A percentile compares a stretch with the other conserved stretches of the same genome.
These are phyloP conservation scores for Kluyveromyces dobzhanskii DNA, from an alignment of 805 yeast species.

Conservation along the genomic window DNA sequence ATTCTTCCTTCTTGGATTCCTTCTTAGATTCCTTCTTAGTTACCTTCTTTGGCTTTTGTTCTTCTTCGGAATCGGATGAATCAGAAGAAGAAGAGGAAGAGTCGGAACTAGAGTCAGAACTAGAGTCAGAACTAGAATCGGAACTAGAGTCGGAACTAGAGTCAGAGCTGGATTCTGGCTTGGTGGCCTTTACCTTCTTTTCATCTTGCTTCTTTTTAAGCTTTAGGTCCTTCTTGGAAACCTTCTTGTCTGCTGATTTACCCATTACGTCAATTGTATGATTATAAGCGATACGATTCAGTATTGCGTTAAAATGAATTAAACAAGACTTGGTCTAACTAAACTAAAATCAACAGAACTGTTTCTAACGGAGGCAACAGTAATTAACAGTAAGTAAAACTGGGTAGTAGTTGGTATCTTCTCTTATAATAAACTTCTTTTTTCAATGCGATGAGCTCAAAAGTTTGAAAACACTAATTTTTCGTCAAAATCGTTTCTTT, in stretches of 20 bases:
- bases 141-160: constrained; percentile 11
- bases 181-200: constrained; percentile 15
- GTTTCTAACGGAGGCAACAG: too few species aligned
- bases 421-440: too few species aligned
- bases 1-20: constrained; percentile 7
- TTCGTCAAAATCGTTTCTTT: too few species aligned
- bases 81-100: constrained; percentile 14
- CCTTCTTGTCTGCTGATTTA: constrained; percentile 10
- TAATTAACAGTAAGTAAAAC: too few species aligned
- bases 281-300: too few species aligned
- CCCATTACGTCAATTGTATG: constrained; percentile 11
- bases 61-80: constrained; percentile 10
- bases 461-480: too few species aligned
- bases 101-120: constrained; percentile 15
- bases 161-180: constrained; percentile 11
- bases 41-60: constrained; percentile 4
- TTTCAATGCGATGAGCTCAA: too few species aligned
- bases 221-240: constrained; percentile 21
- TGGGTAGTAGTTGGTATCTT: too few species aligned
- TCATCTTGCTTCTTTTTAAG: constrained; percentile 13
- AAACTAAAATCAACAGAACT: too few species aligned
- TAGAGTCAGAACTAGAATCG: constrained; percentile 7
- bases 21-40: constrained; percentile 9
- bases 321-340: too few species aligned
- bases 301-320: too few species aligned